Conservation (phyloP, 805 yeast genomes). For the Schwanniomyces occidentalis region DNA sequence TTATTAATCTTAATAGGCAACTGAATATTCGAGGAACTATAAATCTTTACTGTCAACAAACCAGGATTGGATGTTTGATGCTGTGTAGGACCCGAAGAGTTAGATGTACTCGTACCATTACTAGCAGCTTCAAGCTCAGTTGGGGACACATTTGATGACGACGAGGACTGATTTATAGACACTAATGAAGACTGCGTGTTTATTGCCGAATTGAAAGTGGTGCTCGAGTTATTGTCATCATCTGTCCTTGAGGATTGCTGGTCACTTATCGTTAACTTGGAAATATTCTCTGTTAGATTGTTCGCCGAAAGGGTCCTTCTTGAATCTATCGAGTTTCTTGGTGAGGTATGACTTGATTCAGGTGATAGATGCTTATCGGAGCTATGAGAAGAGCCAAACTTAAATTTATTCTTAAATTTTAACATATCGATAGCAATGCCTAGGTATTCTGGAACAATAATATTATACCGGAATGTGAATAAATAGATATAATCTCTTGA, state of each 20-base stretch:
- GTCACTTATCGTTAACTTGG: constrained; percentile 15
- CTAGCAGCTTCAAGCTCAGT: neutral
- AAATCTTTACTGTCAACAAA: constrained; percentile 72
- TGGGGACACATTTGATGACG: neutral
- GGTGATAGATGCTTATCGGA: constrained; percentile 12
- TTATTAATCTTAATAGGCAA: constrained; percentile 72
- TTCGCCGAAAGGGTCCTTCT: constrained; percentile 22
- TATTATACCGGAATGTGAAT: too few relatives aligned
- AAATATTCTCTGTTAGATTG: constrained; percentile 23
- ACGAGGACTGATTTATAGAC: neutral
- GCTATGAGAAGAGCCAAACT: constrained; percentile 27
- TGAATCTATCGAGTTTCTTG: constrained; percentile 25
- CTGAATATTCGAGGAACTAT: constrained; percentile 63
- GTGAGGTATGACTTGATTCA: constrained; percentile 10
- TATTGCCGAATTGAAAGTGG: too few relatives aligned
- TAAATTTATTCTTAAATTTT: constrained; percentile 34
- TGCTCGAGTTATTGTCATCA: neutral
- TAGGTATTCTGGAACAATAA: too few relatives aligned
- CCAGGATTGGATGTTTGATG: constrained; percentile 55
- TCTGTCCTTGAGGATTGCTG: constrained; percentile 6
- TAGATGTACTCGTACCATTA: too few relatives aligned
- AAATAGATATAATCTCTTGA: too few relatives aligned
- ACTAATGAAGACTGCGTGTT: neutral
- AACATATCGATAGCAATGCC: constrained; percentile 24
- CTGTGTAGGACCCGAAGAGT: constrained; percentile 1